Conservation (phyloP, 208 protist species). For the Spongospora subterranea region DNA sequence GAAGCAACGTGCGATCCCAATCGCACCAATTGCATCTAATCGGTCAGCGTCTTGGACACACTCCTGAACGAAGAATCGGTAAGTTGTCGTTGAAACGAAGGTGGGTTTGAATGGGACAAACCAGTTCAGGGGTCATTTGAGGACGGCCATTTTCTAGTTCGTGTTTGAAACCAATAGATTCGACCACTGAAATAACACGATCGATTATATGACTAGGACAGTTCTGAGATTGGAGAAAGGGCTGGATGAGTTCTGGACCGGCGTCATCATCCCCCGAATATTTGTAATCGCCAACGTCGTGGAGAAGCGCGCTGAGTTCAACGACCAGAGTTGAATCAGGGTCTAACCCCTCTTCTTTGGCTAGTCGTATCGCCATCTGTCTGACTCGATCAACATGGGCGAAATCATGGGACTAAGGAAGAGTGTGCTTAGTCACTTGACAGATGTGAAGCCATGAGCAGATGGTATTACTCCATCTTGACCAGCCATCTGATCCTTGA, state of each 20-base stretch:
- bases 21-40: conserved; percentile 69
- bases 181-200: background rate
- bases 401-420: conserved; percentile 49
- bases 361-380: conserved; percentile 24
- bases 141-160: background rate
- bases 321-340: conserved; percentile 56
- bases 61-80: background rate
- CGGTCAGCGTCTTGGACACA: conserved; percentile 67
- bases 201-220: background rate
- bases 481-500: background rate
- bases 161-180: background rate
- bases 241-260: background rate
- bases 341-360: conserved; percentile 42
- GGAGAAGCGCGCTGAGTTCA: conserved; percentile 63
- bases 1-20: conserved; percentile 68
- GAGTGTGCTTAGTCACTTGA: background rate
- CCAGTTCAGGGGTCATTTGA: background rate
- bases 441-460: background rate
- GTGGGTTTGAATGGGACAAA: no score
- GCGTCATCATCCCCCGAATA: conserved; percentile 57
- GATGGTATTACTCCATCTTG: background rate
- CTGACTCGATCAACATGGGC: conserved; percentile 48
- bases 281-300: conserved; percentile 66
- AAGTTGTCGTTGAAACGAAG: background rate
- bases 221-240: background rate